Base-by-base conservation (phyloP, 2,329 filamentous ascomycete species). In the Colletotrichum kahawae region DNA sequence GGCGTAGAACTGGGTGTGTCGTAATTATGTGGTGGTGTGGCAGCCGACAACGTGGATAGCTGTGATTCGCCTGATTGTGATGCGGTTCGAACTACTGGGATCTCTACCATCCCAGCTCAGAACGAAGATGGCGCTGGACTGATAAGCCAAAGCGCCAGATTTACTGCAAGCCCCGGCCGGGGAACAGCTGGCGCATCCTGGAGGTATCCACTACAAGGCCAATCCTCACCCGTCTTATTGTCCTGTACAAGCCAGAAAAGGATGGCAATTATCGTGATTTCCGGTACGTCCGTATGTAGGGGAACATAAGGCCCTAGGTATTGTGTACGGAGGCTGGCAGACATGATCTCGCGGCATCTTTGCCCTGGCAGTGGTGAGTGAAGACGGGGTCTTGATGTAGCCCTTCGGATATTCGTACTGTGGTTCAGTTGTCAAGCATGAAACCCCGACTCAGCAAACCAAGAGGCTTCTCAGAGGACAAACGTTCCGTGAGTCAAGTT, bases 21-120 rank as follows among this genome's bases (percentile, higher is more conserved):
- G 57, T 56, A 24, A 33, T 16, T 48, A 14, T 48, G 43, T 48
- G 68, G 66, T 77, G 73, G 76, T 74, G 76, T 77, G 75, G 71
- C 60, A 31, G 75, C 48, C 71, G 59, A 68, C 72, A 70, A 77
- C 76, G 76, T 77, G 76, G 76, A 71, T 77, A 59, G 67, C 71
- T 71, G 34, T 77, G 76, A 77, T 77, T 77, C 76, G 76, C 65
- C 54, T 70, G 66, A 56, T 67, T 64, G 60, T 21, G 70, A 59
- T 21, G 65, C 67, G 59, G 64, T 54, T 75, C 56, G 68, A 75
- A 27, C 13, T 66, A 60, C 71, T 71, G 43, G 71, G 72, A 36
- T 72, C 72, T 63, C 38, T 54, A 54, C 63, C 51, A 71, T 33
- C 67, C 63, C 43, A 34, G 34, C 70, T 48, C 21, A 62, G 34